Percentiles rank a stretch among this genome's conserved stretches.
Evolutionary conservation across 495 filamentous ascomycete genomes (phyloP).

Genomic region (Daldinia childiae): DNA sequence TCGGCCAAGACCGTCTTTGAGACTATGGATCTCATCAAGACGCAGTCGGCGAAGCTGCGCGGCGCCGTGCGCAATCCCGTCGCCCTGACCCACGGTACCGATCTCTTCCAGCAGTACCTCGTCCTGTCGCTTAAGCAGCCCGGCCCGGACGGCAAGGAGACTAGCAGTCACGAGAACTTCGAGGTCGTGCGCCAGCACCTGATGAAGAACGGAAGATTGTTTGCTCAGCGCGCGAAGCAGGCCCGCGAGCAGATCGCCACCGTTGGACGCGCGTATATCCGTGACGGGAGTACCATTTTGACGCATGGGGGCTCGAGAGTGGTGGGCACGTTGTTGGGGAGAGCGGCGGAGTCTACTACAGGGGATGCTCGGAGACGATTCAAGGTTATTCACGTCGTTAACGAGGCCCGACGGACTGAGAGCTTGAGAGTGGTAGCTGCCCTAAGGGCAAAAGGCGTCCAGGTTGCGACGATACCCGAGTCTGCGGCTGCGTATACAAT

Average conservation of each 20-base stretch:
- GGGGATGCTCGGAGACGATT: constrained; percentile 71
- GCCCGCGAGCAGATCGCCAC: constrained; percentile 82
- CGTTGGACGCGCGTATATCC: constrained; percentile 78
- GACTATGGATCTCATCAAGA: constrained; percentile 83
- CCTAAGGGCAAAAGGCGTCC: constrained; percentile 77
- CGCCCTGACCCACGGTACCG: constrained; percentile 89
- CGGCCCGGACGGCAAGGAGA: constrained; percentile 61
- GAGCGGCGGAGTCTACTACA: constrained; percentile 70
- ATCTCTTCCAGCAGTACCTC: constrained; percentile 94
- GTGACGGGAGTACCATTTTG: constrained; percentile 78
- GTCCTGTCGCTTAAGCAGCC: constrained; percentile 66
- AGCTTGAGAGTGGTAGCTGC: constrained; percentile 61
- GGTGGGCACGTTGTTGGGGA: constrained; percentile 76
- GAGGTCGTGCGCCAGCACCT: constrained; percentile 83
- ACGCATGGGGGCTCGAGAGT: constrained; percentile 89
- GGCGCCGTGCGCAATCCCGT: constrained; percentile 83
- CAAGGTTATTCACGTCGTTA: constrained; percentile 82
- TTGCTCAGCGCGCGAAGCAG: constrained; percentile 86
- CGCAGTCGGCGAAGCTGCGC: constrained; percentile 77
- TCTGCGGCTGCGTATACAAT: constrained; percentile 87
- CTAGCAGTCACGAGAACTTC: constrained; percentile 71
- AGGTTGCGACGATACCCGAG: constrained; percentile 84
- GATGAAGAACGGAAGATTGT: constrained; percentile 81
- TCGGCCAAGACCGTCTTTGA: constrained; percentile 89
- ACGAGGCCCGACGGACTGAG: constrained; percentile 60